These are phyloP conservation scores for Penicillium goetzii DNA, from an alignment of 495 filamentous ascomycete species.

Conservation along the genomic window DNA sequence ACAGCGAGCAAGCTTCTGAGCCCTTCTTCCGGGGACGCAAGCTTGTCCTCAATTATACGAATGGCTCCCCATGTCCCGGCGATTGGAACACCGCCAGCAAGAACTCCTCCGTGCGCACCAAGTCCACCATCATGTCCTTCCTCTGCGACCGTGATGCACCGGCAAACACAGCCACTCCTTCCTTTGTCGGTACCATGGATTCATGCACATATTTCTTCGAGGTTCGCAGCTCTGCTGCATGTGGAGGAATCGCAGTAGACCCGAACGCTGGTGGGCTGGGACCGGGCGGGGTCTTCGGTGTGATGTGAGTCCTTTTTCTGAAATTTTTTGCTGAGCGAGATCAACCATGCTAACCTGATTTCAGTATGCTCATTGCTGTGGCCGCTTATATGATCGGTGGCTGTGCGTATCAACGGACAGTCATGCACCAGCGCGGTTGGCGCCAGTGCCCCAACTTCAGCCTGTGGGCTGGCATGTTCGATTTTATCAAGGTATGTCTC, in stretches of 20 bases:
- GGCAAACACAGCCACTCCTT: constrained; percentile 62
- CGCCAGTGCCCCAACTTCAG: constrained; percentile 92
- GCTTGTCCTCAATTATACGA: constrained; percentile 87
- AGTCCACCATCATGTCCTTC: constrained; percentile 89
- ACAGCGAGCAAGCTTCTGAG: constrained; percentile 67
- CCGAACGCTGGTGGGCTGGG: constrained; percentile 71
- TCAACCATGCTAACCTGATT: constrained; percentile 20
- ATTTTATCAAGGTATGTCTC: constrained; percentile 77
- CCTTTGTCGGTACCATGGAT: constrained; percentile 85
- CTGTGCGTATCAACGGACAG: constrained; percentile 91
- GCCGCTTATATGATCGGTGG: constrained; percentile 90
- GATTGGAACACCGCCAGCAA: constrained; percentile 29
- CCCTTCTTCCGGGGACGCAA: constrained; percentile 85
- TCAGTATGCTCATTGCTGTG: constrained; percentile 68
- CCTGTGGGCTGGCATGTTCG: constrained; percentile 86
- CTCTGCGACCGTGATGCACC: constrained; percentile 81
- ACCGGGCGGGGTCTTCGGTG: constrained; percentile 86
- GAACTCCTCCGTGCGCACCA: constrained; percentile 57
- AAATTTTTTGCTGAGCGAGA: neutral
- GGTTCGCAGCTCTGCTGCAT: constrained; percentile 83
- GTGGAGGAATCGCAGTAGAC: constrained; percentile 66
- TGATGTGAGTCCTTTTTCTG: constrained; percentile 64
- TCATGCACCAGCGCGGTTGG: constrained; percentile 95
- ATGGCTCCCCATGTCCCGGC: constrained; percentile 76
- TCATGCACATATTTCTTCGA: constrained; percentile 98